These are phyloP conservation scores for Fusarium sp. DNA, from an alignment of 2,329 filamentous ascomycete genomes.

Conservation along the genomic window DNA sequence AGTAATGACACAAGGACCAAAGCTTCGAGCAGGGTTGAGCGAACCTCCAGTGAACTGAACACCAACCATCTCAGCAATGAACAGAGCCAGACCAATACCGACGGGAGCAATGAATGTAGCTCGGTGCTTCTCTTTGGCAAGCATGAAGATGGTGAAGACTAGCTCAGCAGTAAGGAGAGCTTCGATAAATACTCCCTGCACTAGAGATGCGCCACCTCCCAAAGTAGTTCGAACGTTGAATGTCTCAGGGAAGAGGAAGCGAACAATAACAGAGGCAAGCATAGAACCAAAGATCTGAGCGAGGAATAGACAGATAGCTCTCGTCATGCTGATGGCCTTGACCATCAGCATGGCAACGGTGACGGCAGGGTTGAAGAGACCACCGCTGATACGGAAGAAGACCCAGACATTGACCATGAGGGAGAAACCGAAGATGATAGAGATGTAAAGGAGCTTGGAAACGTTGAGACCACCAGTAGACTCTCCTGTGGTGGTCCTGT, in stretches of 20 bases:
- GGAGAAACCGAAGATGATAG: slow-evolving; percentile 60
- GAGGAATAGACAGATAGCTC: slow-evolving; percentile 63
- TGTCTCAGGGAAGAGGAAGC: slow-evolving; percentile 60
- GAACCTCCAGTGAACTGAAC: slow-evolving; percentile 65
- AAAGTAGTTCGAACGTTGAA: slow-evolving; percentile 61
- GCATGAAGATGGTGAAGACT: slow-evolving; percentile 66
- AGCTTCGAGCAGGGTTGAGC: slow-evolving; percentile 63
- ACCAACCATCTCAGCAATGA: slow-evolving; percentile 62
- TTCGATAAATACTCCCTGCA: slow-evolving; percentile 66
- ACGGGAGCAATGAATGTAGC: slow-evolving; percentile 65
- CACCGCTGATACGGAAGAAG: slow-evolving; percentile 63
- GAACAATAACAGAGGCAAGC: slow-evolving; percentile 60
- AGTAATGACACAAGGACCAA: slow-evolving; percentile 63
- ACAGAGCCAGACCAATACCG: slow-evolving; percentile 63
- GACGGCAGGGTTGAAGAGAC: slow-evolving; percentile 57
- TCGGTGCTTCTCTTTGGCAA: slow-evolving; percentile 66
- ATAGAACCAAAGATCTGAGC: slow-evolving; percentile 67
- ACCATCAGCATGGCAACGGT: slow-evolving; percentile 68
- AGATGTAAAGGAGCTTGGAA: slow-evolving; percentile 60
- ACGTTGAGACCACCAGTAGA: slow-evolving; percentile 62
- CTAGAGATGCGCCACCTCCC: slow-evolving; percentile 56
- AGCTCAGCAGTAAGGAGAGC: slow-evolving; percentile 65
- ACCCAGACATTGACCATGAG: slow-evolving; percentile 65
- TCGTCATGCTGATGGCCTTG: slow-evolving; percentile 62
- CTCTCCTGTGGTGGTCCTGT: slow-evolving; percentile 60